Percentiles rank a stretch among this genome's conserved stretches.
Conservation (phyloP, 2,329 filamentous ascomycete species). For the Pseudopyrenochaeta lycopersici region DNA sequence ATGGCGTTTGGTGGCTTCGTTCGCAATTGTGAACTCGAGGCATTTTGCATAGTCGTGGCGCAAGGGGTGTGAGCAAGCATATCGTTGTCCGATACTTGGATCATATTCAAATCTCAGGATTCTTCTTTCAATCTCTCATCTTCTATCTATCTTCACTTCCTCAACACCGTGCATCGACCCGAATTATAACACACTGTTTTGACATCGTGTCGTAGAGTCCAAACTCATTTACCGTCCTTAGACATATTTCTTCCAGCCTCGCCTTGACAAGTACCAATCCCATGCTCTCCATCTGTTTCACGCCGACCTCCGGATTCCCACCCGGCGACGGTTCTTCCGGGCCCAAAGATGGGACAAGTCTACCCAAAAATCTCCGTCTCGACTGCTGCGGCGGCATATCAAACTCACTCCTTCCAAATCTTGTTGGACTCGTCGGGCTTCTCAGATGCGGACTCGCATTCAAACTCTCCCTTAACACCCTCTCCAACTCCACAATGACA, state of each 20-base stretch:
- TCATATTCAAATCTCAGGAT: no score
- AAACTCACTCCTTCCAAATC: not conserved
- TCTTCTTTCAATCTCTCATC: no score
- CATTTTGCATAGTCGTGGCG: conserved; percentile 9
- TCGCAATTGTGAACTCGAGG: not conserved
- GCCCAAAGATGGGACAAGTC: conserved; percentile 29
- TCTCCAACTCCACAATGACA: conserved; percentile 53
- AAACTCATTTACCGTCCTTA: conserved; percentile 47
- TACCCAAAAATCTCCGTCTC: conserved; percentile 30
- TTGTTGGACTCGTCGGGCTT: conserved; percentile 7
- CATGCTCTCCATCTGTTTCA: conserved; percentile 12
- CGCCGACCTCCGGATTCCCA: conserved; percentile 30
- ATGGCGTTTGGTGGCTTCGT: not conserved
- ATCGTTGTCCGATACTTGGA: no score
- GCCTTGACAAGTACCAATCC: conserved; percentile 38
- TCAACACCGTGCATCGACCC: conserved; percentile 41
- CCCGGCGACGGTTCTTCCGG: conserved; percentile 28
- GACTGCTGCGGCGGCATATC: conserved; percentile 10
- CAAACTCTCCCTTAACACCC: conserved; percentile 42
- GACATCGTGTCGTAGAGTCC: conserved; percentile 48
- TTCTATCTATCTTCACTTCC: not conserved
- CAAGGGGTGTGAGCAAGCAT: no score
- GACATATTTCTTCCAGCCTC: conserved; percentile 42
- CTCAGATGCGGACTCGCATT: conserved; percentile 27
- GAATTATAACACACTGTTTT: conserved; percentile 43